A percentile compares a stretch with the other conserved stretches of the same genome.
Evolutionary conservation across 192 early-diverging fungal genomes (phyloP).

Genomic region (Neocallimastix lanati): DNA sequence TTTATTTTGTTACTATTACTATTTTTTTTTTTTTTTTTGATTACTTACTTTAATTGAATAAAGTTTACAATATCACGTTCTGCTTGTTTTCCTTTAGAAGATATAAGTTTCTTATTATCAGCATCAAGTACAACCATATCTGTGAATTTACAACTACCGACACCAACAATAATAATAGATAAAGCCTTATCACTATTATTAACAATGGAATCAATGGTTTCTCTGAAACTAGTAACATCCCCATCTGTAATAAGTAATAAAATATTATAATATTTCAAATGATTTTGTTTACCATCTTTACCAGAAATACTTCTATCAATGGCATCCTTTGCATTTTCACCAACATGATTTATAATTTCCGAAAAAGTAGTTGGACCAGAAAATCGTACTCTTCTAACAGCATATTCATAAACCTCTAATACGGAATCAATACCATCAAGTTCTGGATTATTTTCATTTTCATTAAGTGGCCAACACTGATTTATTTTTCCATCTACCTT

Average conservation of each 20-base stretch:
- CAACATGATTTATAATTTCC: constrained; percentile 1
- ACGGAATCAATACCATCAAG: constrained; percentile 27
- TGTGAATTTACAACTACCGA: constrained; percentile 24
- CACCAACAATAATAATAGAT: constrained; percentile 34
- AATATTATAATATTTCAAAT: background rate
- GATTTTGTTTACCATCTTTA: background rate
- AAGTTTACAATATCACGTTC: constrained; percentile 35
- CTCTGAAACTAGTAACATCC: constrained; percentile 10
- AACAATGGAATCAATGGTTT: constrained; percentile 20
- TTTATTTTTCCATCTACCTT: constrained; percentile 11
- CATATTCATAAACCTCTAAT: constrained; percentile 16
- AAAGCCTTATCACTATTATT: constrained; percentile 16
- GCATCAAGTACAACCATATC: constrained; percentile 26
- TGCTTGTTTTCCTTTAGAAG: constrained; percentile 4
- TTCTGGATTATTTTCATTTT: constrained; percentile 18
- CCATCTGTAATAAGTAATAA: constrained; percentile 1
- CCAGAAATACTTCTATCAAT: background rate
- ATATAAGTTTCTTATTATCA: constrained; percentile 11
- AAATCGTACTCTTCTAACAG: constrained; percentile 15
- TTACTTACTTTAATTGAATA: constrained; percentile 19
- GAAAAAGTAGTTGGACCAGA: constrained; percentile 35
- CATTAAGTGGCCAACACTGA: constrained; percentile 25
- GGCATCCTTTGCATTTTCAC: background rate
- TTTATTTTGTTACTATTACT: constrained; percentile 2
- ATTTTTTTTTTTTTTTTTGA: constrained; percentile 4